Percentiles rank a stretch among this genome's conserved stretches.
Evolutionary conservation across 2,329 filamentous ascomycete genomes (phyloP).

Genomic region (Proliferodiscus dingleyae): DNA sequence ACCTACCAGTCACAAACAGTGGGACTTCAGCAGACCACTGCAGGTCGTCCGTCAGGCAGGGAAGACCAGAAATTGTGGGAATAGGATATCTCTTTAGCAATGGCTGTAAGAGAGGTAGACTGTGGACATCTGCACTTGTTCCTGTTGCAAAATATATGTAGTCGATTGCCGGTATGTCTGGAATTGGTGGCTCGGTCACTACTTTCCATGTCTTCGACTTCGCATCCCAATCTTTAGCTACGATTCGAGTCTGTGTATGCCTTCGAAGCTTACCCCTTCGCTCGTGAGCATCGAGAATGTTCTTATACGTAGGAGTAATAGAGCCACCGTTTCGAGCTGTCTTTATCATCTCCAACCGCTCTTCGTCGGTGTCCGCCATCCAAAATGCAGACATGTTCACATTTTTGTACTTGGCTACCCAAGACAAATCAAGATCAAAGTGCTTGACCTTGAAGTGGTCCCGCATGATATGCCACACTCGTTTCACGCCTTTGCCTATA

Average conservation of each 20-base stretch:
- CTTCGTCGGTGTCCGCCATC: constrained; percentile 66
- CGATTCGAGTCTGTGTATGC: no score
- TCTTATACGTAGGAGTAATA: no score
- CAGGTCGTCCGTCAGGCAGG: constrained; percentile 70
- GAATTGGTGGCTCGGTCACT: no score
- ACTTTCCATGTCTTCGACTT: no score
- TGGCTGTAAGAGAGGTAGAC: constrained; percentile 55
- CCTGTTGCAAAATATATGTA: no score
- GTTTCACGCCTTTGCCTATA: constrained; percentile 58
- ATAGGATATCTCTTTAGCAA: constrained; percentile 59
- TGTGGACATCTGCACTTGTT: constrained; percentile 56
- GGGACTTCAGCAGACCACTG: constrained; percentile 72
- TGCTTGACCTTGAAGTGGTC: constrained; percentile 58
- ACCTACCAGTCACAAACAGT: constrained; percentile 63
- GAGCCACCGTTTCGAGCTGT: no score
- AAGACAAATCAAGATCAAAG: constrained; percentile 71
- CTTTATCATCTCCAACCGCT: constrained; percentile 63
- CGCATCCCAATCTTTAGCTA: no score
- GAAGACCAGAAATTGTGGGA: constrained; percentile 58
- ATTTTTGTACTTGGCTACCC: constrained; percentile 81
- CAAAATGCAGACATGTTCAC: constrained; percentile 72
- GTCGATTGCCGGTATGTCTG: no score
- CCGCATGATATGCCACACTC: constrained; percentile 68
- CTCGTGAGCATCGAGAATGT: no score
- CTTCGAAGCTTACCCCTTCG: no score